Conservation (phyloP, 768 basidiomycete genomes). For the Mycena crocata region DNA sequence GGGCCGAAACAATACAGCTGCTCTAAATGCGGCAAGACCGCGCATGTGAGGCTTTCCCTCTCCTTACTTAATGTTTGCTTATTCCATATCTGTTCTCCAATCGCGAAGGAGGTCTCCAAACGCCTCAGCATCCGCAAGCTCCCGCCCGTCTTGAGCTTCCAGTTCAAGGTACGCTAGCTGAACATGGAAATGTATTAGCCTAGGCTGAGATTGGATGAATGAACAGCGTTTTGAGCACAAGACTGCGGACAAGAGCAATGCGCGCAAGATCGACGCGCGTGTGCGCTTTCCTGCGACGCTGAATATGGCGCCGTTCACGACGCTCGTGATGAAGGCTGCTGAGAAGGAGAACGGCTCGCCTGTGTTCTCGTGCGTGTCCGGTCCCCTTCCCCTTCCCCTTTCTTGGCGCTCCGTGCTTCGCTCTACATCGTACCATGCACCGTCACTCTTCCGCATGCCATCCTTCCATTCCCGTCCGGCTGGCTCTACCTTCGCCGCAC, state of each 20-base stretch:
- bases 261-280: conserved; percentile 86
- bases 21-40: conserved; percentile 78
- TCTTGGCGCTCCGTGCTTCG: too few species aligned
- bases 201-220: not conserved
- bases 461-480: not conserved
- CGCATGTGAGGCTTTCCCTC: conserved; percentile 63
- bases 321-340: conserved; percentile 63
- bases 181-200: not conserved
- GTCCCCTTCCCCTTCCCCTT: too few species aligned
- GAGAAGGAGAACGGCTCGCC: conserved; percentile 55
- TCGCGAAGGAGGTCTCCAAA: conserved; percentile 78
- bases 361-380: conserved; percentile 44
- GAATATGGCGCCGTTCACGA: conserved; percentile 91
- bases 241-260: conserved; percentile 71
- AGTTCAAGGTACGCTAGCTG: conserved; percentile 93
- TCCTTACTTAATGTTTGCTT: too few species aligned
- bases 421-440: too few species aligned
- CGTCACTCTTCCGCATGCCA: too few species aligned
- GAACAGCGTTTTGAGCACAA: conserved; percentile 92
- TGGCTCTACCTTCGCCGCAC: not conserved
- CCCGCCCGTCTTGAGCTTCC: conserved; percentile 92
- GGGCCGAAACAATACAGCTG: conserved; percentile 88
- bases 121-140: conserved; percentile 86
- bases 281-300: conserved; percentile 86
- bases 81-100: not conserved